Base-by-base conservation (phyloP, 805 yeast genomes). In the Ogataea neopini region DNA sequence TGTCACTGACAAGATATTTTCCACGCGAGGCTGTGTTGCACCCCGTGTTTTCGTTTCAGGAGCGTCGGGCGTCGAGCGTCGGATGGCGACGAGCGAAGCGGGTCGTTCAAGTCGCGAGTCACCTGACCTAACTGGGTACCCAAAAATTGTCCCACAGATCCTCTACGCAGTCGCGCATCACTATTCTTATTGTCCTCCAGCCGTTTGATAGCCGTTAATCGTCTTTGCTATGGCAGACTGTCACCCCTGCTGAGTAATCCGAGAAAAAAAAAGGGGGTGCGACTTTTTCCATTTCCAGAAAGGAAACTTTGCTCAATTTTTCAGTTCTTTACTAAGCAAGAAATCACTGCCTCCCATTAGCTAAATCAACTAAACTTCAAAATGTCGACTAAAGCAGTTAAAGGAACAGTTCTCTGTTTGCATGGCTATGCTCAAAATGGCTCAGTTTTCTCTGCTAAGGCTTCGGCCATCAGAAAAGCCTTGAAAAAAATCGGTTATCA, bases 351-450 rank as follows among this genome's bases (percentile, higher is more conserved):
- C 35, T 11, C 35, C 13, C 17, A 29, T 4, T 4, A 25, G 22
- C 11, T 7, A 13, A 6, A 47, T 20, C 28, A 10, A 32, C 6
- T 34, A 6, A n/a, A 14, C 20, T 14, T 35, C 17, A 47, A 48
- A 50, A 67, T 58, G 68, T 36, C 62, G 40, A 38, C 57, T 13
- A 60, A 60, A 43, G 63, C 48, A 18, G 44, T 61, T 28, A 65
- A 59, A 42, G 71, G 71, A 26, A 83, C 82, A 56, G 74, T 92
- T 22, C 72, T 92, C n/a, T 92, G 94, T 67, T 71, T 94, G 23
- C 99, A 92, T 56, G 98, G 99, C 0, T 90, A 83, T 66, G 81
- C 91, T 13, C 96, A 92, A 72, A 85, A 83, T 52, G 92, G 92
- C 6, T 76, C 84, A 35, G 75, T 84, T 11, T 92, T 92, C 68